Evolutionary conservation across 805 yeast species (phyloP).

Genomic region (Blastobotrys peoriensis): DNA sequence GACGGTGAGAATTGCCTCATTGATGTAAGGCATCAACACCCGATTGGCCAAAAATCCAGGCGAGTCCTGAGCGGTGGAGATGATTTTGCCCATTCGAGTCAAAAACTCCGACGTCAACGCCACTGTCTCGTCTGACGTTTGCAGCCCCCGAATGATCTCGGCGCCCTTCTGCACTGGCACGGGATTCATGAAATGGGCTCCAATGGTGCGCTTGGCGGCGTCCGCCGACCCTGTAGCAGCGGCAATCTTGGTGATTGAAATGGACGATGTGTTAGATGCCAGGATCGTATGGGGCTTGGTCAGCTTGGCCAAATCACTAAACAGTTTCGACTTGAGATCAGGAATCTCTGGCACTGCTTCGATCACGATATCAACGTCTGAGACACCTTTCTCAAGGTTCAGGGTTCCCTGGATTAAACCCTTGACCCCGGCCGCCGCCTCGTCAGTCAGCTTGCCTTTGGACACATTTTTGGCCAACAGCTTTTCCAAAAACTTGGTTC

Average conservation of each 20-base stretch:
- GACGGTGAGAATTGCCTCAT: constrained; percentile 36
- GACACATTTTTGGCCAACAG: constrained; percentile 34
- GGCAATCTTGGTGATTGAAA: constrained; percentile 38
- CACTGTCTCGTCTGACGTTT: constrained; percentile 34
- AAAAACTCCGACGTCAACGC: constrained; percentile 29
- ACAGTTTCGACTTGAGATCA: constrained; percentile 31
- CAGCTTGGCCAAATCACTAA: constrained; percentile 29
- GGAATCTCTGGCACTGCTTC: constrained; percentile 41
- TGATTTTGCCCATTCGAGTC: constrained; percentile 31
- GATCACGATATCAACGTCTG: constrained; percentile 33
- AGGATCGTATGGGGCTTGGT: constrained; percentile 29
- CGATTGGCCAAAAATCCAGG: constrained; percentile 43
- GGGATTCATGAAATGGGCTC: constrained; percentile 42
- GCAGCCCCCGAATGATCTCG: constrained; percentile 37
- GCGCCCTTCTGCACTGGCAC: constrained; percentile 42
- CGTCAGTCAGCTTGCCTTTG: constrained; percentile 31
- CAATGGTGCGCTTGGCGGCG: constrained; percentile 30
- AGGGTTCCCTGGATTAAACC: constrained; percentile 23
- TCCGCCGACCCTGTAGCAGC: constrained; percentile 39
- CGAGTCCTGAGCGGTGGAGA: constrained; percentile 34
- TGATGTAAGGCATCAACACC: constrained; percentile 38
- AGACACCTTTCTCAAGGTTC: constrained; percentile 23
- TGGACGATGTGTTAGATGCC: constrained; percentile 39
- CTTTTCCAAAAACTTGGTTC: constrained; percentile 32
- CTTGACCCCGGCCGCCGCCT: constrained; percentile 27